Base-by-base conservation (phyloP, 192 early-diverging fungal species). In the Helicostylum pulchrum region DNA sequence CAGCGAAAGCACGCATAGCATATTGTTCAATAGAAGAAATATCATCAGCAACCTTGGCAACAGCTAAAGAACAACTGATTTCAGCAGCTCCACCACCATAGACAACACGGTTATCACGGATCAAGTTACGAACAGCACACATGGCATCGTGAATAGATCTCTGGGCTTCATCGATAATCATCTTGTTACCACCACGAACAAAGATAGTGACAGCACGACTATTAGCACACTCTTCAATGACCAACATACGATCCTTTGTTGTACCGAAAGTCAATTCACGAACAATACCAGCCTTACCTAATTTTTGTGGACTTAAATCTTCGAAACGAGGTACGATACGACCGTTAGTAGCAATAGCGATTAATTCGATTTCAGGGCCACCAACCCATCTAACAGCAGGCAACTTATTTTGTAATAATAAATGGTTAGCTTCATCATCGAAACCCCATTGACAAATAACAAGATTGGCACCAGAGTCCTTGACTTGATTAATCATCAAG, bases 361-460 rank as follows among this genome's bases (percentile, higher is more conserved):
- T 92, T 57, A 99, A 81, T 88, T 99, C 98, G 58, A 99, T 93
- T 78, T 99, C 98, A 14, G 96, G 96, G 31, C 98, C 98, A 61
- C 98, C 98, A 45, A 99, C 96, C 98, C 98, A 99, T 68, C 98
- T 88, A 55, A 98, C 94, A 62, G 94, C 94, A 34, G 98, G 98
- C 49, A 99, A 83, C 73, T 97, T 65, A 80, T 97, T 94, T 78
- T 99, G 97, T 80, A 98, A 80, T 59, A 99, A 81, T 79, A 99
- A 82, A 74, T 98, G 96, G 83, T 99, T 99, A 48, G 97, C 97
- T 77, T 99, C 97, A 71, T 99, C 97, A 79, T 99, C 97, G 69
- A 99, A 99, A 57, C 97, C 97, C 97, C 97, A 99, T 77, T 99
- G 97, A 83, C 97, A 99, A 51, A 96, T 93, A 47, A 98, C 97